phyloP scores from a whole-genome alignment of 495 filamentous ascomycete genomes.

The Astrocystis sublimbata region DNA sequence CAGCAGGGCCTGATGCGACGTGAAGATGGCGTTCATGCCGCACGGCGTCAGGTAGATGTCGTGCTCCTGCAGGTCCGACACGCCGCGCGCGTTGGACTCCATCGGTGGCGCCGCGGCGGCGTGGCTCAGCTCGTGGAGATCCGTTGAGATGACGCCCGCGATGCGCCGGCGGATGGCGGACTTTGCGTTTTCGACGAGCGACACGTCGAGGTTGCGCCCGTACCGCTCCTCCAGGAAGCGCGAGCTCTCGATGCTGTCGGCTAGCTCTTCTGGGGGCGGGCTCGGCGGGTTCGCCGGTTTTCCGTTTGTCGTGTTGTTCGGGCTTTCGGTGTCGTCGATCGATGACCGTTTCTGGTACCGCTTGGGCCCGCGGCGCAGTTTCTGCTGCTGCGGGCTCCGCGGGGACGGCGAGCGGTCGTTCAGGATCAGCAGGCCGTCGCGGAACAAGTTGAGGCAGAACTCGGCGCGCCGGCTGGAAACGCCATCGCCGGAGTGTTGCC shows the following conservation, averaged over 20 bases:
- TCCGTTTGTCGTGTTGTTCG: conserved; percentile 16
- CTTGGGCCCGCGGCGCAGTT: conserved; percentile 63
- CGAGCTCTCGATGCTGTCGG: conserved; percentile 61
- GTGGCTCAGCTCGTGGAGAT: conserved; percentile 64
- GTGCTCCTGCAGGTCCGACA: conserved; percentile 75
- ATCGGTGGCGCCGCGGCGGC: conserved; percentile 38
- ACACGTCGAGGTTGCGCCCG: conserved; percentile 82
- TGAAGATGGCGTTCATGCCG: conserved; percentile 95
- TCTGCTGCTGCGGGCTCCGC: conserved; percentile 33
- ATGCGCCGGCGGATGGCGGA: conserved; percentile 83
- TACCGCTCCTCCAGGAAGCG: conserved; percentile 94
- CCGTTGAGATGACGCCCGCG: conserved; percentile 76
- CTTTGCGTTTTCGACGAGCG: conserved; percentile 77
- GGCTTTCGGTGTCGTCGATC: conserved; percentile 37
- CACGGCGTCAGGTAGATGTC: conserved; percentile 87
- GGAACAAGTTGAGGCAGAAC: conserved; percentile 75
- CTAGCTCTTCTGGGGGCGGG: conserved; percentile 29
- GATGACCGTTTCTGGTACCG: conserved; percentile 68
- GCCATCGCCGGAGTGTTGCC: conserved; percentile 96
- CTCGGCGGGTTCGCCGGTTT: too few relatives aligned
- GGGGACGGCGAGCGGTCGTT: conserved; percentile 33
- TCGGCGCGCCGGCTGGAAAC: conserved; percentile 89
- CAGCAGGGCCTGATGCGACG: conserved; percentile 73
- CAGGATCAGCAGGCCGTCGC: conserved; percentile 67
- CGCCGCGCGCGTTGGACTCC: conserved; percentile 52